phyloP scores from a whole-genome alignment of 441 rosid species.

The Erodium chrysanthum region DNA sequence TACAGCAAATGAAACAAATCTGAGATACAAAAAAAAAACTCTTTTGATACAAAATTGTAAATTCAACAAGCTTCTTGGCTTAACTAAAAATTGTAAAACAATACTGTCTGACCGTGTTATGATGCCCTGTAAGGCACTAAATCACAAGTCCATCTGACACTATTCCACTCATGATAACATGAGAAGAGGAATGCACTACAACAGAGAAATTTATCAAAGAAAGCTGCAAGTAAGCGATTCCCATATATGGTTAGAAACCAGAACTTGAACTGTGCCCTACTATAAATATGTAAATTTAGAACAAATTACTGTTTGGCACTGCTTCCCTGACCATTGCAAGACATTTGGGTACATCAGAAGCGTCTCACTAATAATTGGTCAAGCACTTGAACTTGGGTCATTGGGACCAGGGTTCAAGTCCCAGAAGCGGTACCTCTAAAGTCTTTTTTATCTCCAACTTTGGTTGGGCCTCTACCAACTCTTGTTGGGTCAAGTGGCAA shows the following conservation, averaged over 20 bases:
- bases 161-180: not conserved
- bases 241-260: not conserved
- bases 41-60: not conserved
- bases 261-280: not conserved
- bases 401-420: too few species aligned
- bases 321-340: too few species aligned
- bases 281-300: not conserved
- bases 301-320: not conserved
- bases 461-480: too few species aligned
- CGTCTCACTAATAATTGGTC: too few species aligned
- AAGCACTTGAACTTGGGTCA: too few species aligned
- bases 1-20: constrained; percentile 5
- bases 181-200: not conserved
- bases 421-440: too few species aligned
- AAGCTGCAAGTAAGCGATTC: not conserved
- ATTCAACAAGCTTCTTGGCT: not conserved
- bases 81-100: not conserved
- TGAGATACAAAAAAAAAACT: not conserved
- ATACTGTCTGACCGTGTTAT: not conserved
- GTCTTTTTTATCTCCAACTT: too few species aligned
- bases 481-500: too few species aligned
- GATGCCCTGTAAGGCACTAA: not conserved
- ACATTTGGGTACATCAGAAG: too few species aligned
- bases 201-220: not conserved
- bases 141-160: not conserved